Percentiles rank a stretch among this genome's conserved stretches.
Conservation (phyloP, 139 green algal species). For the Nannochloris sp. region DNA sequence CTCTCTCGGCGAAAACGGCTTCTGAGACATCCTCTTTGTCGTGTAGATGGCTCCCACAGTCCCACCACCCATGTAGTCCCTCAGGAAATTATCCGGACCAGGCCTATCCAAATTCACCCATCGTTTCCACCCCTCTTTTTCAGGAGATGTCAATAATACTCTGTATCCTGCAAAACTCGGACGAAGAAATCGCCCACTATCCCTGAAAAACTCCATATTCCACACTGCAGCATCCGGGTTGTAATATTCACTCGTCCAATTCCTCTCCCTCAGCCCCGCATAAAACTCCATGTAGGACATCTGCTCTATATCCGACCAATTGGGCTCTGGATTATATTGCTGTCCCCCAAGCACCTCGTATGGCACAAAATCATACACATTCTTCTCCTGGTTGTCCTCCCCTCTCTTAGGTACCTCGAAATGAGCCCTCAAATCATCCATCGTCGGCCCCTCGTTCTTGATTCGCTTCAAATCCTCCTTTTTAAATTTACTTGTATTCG, state of each 20-base stretch:
- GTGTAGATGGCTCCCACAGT: conserved; percentile 19
- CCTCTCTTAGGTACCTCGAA: conserved; percentile 13
- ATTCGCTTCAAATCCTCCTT: conserved; percentile 38
- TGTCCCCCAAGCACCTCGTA: conserved; percentile 22
- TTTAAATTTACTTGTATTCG: conserved; percentile 18
- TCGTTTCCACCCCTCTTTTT: conserved; percentile 13
- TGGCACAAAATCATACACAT: conserved; percentile 25
- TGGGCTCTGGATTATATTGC: conserved; percentile 39
- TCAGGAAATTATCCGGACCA: conserved; percentile 23
- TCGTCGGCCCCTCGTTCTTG: conserved; percentile 35
- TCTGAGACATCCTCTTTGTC: conserved; percentile 15
- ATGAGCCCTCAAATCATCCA: conserved; percentile 31
- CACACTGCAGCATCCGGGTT: conserved; percentile 40
- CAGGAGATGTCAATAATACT: conserved; percentile 39
- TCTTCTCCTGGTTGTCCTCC: conserved; percentile 1
- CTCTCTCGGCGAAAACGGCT: conserved; percentile 8
- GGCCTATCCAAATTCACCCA: conserved; percentile 33
- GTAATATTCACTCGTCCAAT: conserved; percentile 61
- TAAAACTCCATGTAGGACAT: conserved; percentile 53
- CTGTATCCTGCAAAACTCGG: conserved; percentile 49
- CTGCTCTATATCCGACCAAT: conserved; percentile 48
- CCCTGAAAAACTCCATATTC: conserved; percentile 59
- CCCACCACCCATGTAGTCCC: conserved; percentile 31
- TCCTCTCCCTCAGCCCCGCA: conserved; percentile 57
- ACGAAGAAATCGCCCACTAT: conserved; percentile 32